Evolutionary conservation across 192 early-diverging fungal genomes (phyloP).

Genomic region (Coemansia sp.): DNA sequence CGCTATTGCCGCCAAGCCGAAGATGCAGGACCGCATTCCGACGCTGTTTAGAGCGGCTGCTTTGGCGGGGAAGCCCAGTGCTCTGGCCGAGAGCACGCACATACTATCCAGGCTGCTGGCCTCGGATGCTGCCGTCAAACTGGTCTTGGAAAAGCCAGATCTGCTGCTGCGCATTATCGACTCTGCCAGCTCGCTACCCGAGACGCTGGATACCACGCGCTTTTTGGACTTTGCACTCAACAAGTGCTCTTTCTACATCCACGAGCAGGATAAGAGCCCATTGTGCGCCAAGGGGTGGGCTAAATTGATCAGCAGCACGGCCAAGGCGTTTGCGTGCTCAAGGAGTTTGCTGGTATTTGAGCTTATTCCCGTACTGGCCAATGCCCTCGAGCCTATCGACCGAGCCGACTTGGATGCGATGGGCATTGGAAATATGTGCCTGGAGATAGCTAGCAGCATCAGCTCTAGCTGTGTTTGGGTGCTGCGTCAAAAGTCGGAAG

Average conservation of each 20-base stretch:
- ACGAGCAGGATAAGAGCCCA: background rate
- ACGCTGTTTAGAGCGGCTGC: constrained; percentile 24
- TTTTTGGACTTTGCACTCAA: constrained; percentile 30
- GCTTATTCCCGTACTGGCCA: constrained; percentile 32
- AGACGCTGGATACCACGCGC: constrained; percentile 5
- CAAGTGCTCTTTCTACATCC: constrained; percentile 26
- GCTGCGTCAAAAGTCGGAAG: constrained; percentile 33
- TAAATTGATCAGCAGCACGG: background rate
- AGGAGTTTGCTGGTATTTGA: constrained; percentile 22
- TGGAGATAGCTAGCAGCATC: constrained; percentile 6
- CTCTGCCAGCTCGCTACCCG: background rate
- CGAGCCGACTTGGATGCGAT: constrained; percentile 1
- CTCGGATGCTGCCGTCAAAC: constrained; percentile 17
- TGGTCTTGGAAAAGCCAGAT: constrained; percentile 12
- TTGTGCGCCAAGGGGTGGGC: background rate
- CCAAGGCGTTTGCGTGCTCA: constrained; percentile 9
- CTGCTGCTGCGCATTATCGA: constrained; percentile 2
- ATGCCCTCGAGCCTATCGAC: constrained; percentile 36
- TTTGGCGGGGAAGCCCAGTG: background rate
- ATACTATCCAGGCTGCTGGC: constrained; percentile 26
- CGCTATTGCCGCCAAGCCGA: constrained; percentile 19
- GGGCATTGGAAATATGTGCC: background rate
- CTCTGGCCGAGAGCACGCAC: constrained; percentile 17
- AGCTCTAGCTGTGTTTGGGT: constrained; percentile 33
- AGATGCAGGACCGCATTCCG: constrained; percentile 40